Evolutionary conservation across 73 alveolate genomes (phyloP).

Genomic region (Halteria grandinella): DNA sequence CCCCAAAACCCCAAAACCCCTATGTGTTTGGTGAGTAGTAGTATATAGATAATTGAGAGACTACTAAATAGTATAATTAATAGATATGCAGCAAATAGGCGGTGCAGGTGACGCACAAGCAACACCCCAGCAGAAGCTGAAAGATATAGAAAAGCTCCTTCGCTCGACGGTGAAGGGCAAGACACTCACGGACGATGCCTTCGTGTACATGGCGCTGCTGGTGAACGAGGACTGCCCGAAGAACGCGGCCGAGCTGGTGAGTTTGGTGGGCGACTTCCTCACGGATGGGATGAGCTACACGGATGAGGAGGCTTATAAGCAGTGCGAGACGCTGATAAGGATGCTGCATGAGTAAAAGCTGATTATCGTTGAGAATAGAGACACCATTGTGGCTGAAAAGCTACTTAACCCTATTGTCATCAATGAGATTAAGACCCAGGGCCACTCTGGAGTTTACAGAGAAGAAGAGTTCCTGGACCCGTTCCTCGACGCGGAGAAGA

Average conservation of each 20-base stretch:
- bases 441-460: slow-evolving; percentile 73
- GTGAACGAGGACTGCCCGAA: slow-evolving; percentile 92
- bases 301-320: slow-evolving; percentile 84
- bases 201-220: slow-evolving; percentile 86
- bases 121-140: slow-evolving; percentile 7
- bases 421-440: slow-evolving; percentile 68
- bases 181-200: slow-evolving; percentile 50
- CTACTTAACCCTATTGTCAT: slow-evolving; percentile 75
- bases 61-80: too few species aligned
- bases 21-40: too few species aligned
- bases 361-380: slow-evolving; percentile 68
- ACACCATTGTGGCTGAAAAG: slow-evolving; percentile 85
- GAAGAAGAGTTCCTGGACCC: slow-evolving; percentile 79
- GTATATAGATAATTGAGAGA: too few species aligned
- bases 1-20: too few species aligned
- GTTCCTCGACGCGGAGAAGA: slow-evolving; percentile 73
- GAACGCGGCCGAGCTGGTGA: slow-evolving; percentile 84
- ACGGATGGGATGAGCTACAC: slow-evolving; percentile 92
- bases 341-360: slow-evolving; percentile 73
- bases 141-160: slow-evolving; percentile 33
- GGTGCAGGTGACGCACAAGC: too few species aligned
- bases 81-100: too few species aligned
- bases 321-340: slow-evolving; percentile 74
- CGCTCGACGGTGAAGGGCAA: slow-evolving; percentile 25
- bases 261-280: slow-evolving; percentile 92